Evolutionary conservation across 2,329 filamentous ascomycete species (phyloP).

Genomic region (Ophiocordyceps unilateralis): DNA sequence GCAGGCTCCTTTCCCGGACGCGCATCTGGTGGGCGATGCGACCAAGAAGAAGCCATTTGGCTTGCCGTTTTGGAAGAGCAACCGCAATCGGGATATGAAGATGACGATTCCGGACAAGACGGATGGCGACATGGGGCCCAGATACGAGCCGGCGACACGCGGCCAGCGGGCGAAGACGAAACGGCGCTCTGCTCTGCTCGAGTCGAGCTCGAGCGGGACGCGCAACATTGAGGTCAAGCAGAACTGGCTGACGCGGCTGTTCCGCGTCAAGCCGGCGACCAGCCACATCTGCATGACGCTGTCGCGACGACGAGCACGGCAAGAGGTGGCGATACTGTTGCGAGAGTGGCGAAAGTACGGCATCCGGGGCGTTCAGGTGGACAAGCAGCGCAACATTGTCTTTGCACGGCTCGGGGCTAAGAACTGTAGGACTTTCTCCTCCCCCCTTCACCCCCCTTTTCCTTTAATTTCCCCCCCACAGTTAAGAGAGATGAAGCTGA

Average conservation of each 20-base stretch:
- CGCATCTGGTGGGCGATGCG: slow-evolving; percentile 9
- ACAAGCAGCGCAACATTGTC: slow-evolving; percentile 64
- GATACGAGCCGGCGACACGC: not conserved
- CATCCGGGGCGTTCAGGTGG: slow-evolving; percentile 61
- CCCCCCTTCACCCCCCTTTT: not conserved
- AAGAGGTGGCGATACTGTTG: slow-evolving; percentile 59
- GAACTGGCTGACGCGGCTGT: slow-evolving; percentile 78
- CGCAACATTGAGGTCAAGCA: slow-evolving; percentile 50
- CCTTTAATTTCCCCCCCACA: too few species aligned
- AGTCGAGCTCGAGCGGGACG: slow-evolving; percentile 19
- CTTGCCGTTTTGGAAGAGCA: slow-evolving; percentile 37
- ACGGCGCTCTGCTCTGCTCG: slow-evolving; percentile 13
- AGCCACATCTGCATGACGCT: slow-evolving; percentile 60
- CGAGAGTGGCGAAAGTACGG: slow-evolving; percentile 70
- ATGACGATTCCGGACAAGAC: slow-evolving; percentile 27
- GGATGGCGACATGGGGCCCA: not conserved
- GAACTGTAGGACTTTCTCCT: slow-evolving; percentile 47
- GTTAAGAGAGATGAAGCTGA: slow-evolving; percentile 11
- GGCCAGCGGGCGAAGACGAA: not conserved
- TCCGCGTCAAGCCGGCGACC: slow-evolving; percentile 72
- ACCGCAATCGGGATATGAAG: slow-evolving; percentile 23
- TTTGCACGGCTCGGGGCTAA: slow-evolving; percentile 57
- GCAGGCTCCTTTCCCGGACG: slow-evolving; percentile 3
- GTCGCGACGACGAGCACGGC: slow-evolving; percentile 49
- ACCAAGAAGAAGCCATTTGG: slow-evolving; percentile 35